Evolutionary conservation across 371 early-diverging fungal species (phyloP).

Genomic region (Mortierella sp.): DNA sequence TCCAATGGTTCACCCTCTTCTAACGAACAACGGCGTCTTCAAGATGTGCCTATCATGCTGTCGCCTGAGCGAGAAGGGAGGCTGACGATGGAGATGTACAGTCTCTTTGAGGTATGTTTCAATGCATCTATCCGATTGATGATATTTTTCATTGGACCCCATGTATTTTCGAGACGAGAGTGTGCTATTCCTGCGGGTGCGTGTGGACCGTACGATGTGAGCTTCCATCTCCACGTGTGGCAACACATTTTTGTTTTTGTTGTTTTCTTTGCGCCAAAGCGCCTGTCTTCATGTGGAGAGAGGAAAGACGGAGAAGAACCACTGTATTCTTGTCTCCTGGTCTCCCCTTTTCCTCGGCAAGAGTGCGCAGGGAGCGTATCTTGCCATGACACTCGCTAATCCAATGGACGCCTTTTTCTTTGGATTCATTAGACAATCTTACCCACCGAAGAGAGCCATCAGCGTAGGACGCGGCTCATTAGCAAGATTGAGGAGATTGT

Average conservation of each 20-base stretch:
- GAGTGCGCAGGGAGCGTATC: background rate
- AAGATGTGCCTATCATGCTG: slow-evolving; percentile 25
- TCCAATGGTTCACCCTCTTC: slow-evolving; percentile 4
- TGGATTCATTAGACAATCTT: slow-evolving; percentile 31
- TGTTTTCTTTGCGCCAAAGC: background rate
- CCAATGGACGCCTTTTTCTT: background rate
- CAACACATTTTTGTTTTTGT: background rate
- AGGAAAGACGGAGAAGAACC: background rate
- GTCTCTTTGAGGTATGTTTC: slow-evolving; percentile 27
- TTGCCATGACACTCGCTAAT: background rate
- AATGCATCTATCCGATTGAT: background rate
- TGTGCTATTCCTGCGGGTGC: background rate
- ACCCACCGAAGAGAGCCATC: slow-evolving; percentile 54
- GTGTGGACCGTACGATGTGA: slow-evolving; percentile 3
- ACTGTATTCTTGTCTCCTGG: background rate
- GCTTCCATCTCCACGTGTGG: slow-evolving; percentile 5
- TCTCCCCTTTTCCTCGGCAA: background rate
- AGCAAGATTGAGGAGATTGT: slow-evolving; percentile 50
- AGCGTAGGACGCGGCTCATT: slow-evolving; percentile 40
- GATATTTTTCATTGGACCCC: background rate
- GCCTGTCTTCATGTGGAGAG: background rate
- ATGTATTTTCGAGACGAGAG: background rate
- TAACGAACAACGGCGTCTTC: slow-evolving; percentile 15
- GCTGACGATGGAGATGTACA: slow-evolving; percentile 34
- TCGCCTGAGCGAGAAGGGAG: slow-evolving; percentile 25